Conservation (phyloP, 495 filamentous ascomycete species). For the Penicillium desertorum region DNA sequence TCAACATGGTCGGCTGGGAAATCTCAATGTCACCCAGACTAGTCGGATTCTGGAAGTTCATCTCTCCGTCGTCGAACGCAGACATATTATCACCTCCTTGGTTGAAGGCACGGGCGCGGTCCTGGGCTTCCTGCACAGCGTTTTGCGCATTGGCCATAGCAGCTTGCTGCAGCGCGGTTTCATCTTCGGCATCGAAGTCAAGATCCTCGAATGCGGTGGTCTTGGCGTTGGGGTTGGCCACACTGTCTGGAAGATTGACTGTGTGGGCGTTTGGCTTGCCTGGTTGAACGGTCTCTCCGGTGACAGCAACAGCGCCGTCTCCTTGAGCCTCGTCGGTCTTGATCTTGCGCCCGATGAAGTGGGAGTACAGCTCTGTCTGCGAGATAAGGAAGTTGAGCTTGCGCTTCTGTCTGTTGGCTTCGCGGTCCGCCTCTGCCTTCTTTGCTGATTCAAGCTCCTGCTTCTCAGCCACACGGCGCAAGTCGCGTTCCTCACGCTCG, state of each 20-base stretch:
- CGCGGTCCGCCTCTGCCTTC: conserved; percentile 93
- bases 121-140: conserved; percentile 91
- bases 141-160: conserved; percentile 96
- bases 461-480: conserved; percentile 89
- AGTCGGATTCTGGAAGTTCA: conserved; percentile 99
- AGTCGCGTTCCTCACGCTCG: conserved; percentile 92
- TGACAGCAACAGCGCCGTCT: conserved; percentile 63
- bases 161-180: conserved; percentile 73
- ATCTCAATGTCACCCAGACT: conserved; percentile 92
- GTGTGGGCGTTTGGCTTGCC: conserved; percentile 47
- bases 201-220: conserved; percentile 92
- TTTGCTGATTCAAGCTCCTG: conserved; percentile 96
- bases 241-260: conserved; percentile 58
- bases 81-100: conserved; percentile 52
- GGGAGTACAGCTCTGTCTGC: conserved; percentile 96
- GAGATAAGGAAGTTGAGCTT: conserved; percentile 99
- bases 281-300: conserved; percentile 44
- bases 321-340: conserved; percentile 94
- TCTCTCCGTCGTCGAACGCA: conserved; percentile 73
- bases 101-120: conserved; percentile 87
- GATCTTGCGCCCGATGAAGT: conserved; percentile 99
- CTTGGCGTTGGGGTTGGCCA: conserved; percentile 59
- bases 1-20: conserved; percentile 90
- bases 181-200: conserved; percentile 94
- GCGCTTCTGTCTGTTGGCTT: conserved; percentile 93